A percentile compares a stretch with the other conserved stretches of the same genome.
Conservation (phyloP, 2,329 filamentous ascomycete genomes). For the Diaporthe ilicicola region DNA sequence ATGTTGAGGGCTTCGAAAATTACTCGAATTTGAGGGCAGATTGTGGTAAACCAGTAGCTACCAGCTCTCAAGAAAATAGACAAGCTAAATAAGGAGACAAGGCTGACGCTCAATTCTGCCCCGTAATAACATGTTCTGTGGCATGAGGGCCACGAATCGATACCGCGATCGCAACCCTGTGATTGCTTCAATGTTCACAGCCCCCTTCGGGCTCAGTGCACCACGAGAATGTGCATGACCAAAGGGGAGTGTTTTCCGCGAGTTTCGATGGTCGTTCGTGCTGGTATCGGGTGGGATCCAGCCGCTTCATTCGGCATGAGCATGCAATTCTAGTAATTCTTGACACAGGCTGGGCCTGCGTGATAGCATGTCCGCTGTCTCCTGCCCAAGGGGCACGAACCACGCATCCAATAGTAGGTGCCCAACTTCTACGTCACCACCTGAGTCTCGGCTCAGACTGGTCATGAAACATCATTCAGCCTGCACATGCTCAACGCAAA, state of each 20-base stretch:
- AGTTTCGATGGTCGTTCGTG: not conserved
- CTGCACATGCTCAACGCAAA: too few species aligned
- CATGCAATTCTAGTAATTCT: not conserved
- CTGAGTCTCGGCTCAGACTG: not conserved
- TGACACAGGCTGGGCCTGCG: not conserved
- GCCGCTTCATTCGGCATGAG: not conserved
- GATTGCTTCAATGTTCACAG: not conserved
- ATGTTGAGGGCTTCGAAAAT: too few species aligned
- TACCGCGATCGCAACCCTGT: not conserved
- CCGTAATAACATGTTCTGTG: not conserved
- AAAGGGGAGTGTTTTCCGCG: not conserved
- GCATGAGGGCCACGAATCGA: not conserved
- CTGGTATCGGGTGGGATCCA: not conserved
- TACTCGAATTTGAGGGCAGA: too few species aligned
- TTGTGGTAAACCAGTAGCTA: too few species aligned
- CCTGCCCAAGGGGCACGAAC: not conserved
- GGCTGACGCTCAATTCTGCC: too few species aligned
- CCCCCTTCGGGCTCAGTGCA: not conserved
- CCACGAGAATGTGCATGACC: too few species aligned
- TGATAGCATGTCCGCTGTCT: not conserved
- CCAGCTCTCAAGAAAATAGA: too few species aligned
- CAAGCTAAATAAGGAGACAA: too few species aligned
- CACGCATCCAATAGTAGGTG: not conserved
- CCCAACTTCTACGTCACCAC: not conserved
- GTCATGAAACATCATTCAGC: not conserved